phyloP scores from a whole-genome alignment of 345 rosid species.

The Angophora floribunda region DNA sequence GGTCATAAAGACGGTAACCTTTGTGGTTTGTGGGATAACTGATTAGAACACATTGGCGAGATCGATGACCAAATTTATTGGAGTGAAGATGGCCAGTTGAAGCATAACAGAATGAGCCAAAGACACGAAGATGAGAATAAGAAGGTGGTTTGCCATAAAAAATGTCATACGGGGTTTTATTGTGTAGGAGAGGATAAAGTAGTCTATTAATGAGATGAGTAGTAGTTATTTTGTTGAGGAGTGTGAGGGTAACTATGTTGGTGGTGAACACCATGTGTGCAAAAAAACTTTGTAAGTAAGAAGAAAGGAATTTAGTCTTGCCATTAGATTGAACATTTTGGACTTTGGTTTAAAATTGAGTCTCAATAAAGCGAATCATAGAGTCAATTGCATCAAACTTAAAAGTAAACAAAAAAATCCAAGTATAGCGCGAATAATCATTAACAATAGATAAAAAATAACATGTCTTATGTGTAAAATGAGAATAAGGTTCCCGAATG shows the following conservation, averaged over 20 bases:
- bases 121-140: background rate
- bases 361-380: background rate
- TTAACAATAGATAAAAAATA: background rate
- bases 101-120: background rate
- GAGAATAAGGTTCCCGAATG: background rate
- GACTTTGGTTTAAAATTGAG: background rate
- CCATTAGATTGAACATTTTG: background rate
- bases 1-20: background rate
- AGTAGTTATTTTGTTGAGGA: background rate
- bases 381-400: background rate
- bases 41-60: background rate
- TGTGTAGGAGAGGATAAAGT: background rate
- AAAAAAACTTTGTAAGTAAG: background rate
- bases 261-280: background rate
- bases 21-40: background rate
- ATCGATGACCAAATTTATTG: background rate
- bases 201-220: background rate
- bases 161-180: background rate
- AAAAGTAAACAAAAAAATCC: background rate
- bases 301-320: background rate
- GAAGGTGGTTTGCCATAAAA: background rate
- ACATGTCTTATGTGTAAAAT: background rate
- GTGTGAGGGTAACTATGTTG: fast-evolving
- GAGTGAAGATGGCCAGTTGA: background rate
- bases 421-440: background rate